Conservation (phyloP, 345 rosid species). For the Dovyalis caffra region DNA sequence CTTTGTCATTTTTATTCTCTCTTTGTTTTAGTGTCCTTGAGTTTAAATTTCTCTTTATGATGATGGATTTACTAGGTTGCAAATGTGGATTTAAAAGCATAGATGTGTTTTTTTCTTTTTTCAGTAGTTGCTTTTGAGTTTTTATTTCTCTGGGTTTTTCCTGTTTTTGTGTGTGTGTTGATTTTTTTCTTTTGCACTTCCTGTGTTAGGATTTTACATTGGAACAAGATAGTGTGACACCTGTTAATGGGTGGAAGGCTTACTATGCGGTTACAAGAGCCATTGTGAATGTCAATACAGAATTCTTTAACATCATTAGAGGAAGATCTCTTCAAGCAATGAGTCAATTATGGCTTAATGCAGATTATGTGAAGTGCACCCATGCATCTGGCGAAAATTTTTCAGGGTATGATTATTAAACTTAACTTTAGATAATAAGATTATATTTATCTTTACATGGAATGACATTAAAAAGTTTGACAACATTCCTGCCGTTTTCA, state of each 20-base stretch:
- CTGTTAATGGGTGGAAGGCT: constrained; percentile 93
- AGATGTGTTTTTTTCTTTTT: neutral
- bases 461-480: neutral
- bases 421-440: neutral
- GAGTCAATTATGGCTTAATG: constrained; percentile 80
- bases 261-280: constrained; percentile 97
- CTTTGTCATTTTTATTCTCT: neutral
- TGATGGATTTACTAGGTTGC: neutral
- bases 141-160: neutral
- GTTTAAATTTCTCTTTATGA: neutral
- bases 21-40: neutral
- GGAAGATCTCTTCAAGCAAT: constrained; percentile 70
- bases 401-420: constrained; percentile 65
- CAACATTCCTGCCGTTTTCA: neutral
- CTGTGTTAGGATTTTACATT: constrained; percentile 75
- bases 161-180: constrained; percentile 8
- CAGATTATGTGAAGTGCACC: constrained; percentile 92
- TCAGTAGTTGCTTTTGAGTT: neutral
- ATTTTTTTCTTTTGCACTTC: neutral
- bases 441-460: neutral
- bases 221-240: constrained; percentile 81
- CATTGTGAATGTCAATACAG: constrained; percentile 72
- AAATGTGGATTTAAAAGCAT: neutral
- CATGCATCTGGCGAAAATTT: constrained; percentile 79
- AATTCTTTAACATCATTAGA: constrained; percentile 79